These are phyloP conservation scores for Tylopilus sp. DNA, from an alignment of 768 basidiomycete species.

Conservation along the genomic window DNA sequence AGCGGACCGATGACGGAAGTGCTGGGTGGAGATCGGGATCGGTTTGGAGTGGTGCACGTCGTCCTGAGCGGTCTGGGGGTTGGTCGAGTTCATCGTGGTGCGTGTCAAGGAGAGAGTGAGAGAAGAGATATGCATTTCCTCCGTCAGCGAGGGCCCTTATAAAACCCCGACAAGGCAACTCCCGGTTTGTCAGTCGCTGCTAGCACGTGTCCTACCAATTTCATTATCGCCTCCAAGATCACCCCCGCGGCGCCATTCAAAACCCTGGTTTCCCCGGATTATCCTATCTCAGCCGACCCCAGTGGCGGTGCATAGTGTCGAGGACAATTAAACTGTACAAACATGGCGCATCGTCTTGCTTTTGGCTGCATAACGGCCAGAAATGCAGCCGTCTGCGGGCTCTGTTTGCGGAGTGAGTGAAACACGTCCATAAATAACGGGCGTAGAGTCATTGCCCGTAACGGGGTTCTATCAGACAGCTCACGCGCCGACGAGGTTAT, in stretches of 20 bases:
- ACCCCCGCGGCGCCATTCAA: conserved; percentile 13
- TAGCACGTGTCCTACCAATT: conserved; percentile 22
- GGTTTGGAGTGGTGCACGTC: conserved; percentile 56
- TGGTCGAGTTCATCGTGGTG: conserved; percentile 15
- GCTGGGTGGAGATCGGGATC: conserved; percentile 52
- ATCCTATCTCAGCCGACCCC: background rate
- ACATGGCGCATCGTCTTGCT: too few species aligned
- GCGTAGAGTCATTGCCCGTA: conserved; percentile 12
- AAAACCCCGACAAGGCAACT: conserved; percentile 29
- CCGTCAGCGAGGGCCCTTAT: conserved; percentile 8
- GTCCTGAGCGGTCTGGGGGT: conserved; percentile 17
- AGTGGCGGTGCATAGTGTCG: background rate
- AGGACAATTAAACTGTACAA: background rate
- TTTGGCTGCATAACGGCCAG: background rate
- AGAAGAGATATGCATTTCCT: background rate
- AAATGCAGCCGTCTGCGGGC: background rate
- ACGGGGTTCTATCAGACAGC: conserved; percentile 1
- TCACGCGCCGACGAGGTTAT: conserved; percentile 13
- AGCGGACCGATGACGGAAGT: conserved; percentile 52
- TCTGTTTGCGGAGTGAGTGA: background rate
- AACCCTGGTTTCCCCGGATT: conserved; percentile 15
- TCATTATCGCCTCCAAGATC: conserved; percentile 5
- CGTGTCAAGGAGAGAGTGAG: background rate
- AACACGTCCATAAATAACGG: background rate
- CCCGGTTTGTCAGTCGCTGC: conserved; percentile 15